Conservation (phyloP, 1,284 basidiomycete species). For the Vanrija sp. region DNA sequence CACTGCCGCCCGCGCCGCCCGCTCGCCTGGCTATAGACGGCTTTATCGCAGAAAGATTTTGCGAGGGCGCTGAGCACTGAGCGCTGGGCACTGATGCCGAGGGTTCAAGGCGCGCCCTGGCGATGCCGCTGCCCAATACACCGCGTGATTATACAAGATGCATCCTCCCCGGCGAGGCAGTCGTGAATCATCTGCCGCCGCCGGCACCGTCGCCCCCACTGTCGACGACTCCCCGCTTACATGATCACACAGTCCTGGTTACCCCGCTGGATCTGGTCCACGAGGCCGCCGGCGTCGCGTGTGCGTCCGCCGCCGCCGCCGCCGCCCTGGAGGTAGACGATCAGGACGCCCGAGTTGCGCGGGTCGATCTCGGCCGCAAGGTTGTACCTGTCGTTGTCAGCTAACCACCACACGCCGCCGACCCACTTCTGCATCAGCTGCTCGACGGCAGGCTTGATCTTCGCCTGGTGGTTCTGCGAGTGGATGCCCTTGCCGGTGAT, state of each 20-base stretch:
- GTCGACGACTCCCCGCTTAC: constrained; percentile 51
- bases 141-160: not conserved
- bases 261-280: constrained; percentile 58
- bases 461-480: constrained; percentile 71
- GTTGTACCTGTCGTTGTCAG: constrained; percentile 56
- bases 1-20: too few relatives aligned
- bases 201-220: not conserved
- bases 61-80: too few relatives aligned
- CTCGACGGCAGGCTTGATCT: constrained; percentile 90
- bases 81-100: too few relatives aligned
- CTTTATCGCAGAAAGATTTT: too few relatives aligned
- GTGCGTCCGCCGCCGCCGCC: constrained; percentile 50
- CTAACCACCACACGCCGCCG: too few relatives aligned
- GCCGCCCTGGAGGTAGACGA: constrained; percentile 67
- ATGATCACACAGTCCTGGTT: constrained; percentile 65
- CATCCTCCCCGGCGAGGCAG: not conserved
- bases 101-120: too few relatives aligned
- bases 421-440: constrained; percentile 71
- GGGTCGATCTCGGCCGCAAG: constrained; percentile 75
- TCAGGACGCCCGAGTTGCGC: constrained; percentile 75
- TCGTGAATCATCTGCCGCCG: not conserved
- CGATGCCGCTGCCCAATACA: too few relatives aligned
- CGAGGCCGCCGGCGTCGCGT: constrained; percentile 48
- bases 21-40: too few relatives aligned
- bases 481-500: constrained; percentile 93